Evolutionary conservation across 768 basidiomycete species (phyloP), one percentile per base, ranked within the genome.

Genomic region (Cubamyces sp.): DNA sequence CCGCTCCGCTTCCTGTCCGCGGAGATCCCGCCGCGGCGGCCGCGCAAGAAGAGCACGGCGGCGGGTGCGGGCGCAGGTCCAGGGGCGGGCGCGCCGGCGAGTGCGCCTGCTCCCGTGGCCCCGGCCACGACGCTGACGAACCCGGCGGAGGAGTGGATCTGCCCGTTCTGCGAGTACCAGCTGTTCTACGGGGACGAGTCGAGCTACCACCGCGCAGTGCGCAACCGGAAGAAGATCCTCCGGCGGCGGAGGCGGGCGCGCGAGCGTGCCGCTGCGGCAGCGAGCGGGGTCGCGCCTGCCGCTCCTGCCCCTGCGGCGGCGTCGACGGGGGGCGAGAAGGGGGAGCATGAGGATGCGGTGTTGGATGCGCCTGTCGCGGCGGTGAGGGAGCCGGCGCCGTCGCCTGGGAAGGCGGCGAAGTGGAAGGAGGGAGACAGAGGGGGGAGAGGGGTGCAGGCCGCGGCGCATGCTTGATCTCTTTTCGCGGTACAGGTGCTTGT

Each of bases 111-210:
- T 8, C 28, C 28, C 3, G 65, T 73, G 66, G 62, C 74, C 37
- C 59, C 74, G 25, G 68, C 69, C 23, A 21, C 75, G 26, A 73
- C 74, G 61, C 74, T 87, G 55, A 81, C 80, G 23, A 81, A 85
- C 61, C 85, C 87, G 8, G 81, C 76, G 37, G 94, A 97, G 23
- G 96, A 98, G 73, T 97, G 92, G 89, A 88, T 98, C 61, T 98
- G 96, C 73, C 84, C 90, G 64, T 91, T 90, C 69, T 98, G 96
- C 79, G 96, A 98, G 76, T 96, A 94, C 73, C 81, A 87, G 60
- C 71, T 98, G 59, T 96, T 96, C 74, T 98, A 90, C 72, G 93
- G 94, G n/a, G 88, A 90, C 53, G 90, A 90, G 42, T 60, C 75
- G 56, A 82, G 79, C 57, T 88, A 90, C 73, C 79, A 84, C 64